Evolutionary conservation across 306 rosid genomes (phyloP).

Genomic region (Ormosia semicastrata): DNA sequence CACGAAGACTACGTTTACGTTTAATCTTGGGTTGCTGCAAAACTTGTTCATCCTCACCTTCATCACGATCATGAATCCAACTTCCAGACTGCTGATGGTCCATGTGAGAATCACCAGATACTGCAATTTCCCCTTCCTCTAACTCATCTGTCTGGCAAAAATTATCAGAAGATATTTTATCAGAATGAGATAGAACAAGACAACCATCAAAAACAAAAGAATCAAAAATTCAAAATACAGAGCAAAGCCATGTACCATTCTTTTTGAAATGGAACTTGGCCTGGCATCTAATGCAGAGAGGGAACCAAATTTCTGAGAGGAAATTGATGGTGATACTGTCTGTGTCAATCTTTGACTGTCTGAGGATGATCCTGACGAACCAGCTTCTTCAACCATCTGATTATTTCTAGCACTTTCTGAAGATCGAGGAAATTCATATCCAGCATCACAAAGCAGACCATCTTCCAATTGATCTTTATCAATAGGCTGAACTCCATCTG

Average conservation of each 20-base stretch:
- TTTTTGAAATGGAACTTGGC: conserved; percentile 75
- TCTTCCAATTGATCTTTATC: conserved; percentile 73
- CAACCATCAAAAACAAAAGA: conserved; percentile 1
- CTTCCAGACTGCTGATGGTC: conserved; percentile 93
- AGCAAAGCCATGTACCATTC: conserved; percentile 60
- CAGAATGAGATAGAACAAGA: conserved; percentile 31
- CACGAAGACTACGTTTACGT: conserved; percentile 90
- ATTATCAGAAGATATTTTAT: conserved; percentile 24
- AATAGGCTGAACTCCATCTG: conserved; percentile 58
- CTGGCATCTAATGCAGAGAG: conserved; percentile 90
- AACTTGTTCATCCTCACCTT: conserved; percentile 93
- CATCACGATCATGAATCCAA: conserved; percentile 95
- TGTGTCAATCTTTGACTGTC: conserved; percentile 66
- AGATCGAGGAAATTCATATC: conserved; percentile 66
- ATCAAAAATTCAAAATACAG: neutral
- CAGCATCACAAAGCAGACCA: conserved; percentile 55
- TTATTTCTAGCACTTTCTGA: conserved; percentile 56
- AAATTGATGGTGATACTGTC: conserved; percentile 66
- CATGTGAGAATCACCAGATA: conserved; percentile 92
- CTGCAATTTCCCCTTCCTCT: conserved; percentile 96
- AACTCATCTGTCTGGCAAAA: conserved; percentile 80
- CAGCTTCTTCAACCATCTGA: conserved; percentile 65
- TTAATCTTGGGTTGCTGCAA: conserved; percentile 91
- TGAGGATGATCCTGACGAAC: conserved; percentile 82
- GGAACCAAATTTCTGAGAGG: conserved; percentile 95